Evolutionary conservation across 2,329 filamentous ascomycete species (phyloP).

Genomic region (Colletotrichum coccodes): DNA sequence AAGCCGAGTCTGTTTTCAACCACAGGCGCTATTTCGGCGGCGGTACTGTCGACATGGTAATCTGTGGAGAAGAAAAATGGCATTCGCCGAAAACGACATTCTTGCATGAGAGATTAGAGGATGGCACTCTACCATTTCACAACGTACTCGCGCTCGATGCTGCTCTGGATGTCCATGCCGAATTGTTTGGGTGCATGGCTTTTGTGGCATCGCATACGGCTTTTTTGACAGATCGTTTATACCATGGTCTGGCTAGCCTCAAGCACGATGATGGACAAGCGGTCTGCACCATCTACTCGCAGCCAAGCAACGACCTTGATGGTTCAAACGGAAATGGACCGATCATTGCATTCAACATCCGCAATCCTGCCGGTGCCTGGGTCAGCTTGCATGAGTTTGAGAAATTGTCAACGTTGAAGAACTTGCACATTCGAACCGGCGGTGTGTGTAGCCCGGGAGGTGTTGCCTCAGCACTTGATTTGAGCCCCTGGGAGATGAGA

Average conservation of each 20-base stretch:
- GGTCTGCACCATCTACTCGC: constrained; percentile 75
- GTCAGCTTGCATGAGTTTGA: constrained; percentile 87
- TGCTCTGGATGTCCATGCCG: constrained; percentile 75
- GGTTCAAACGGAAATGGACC: constrained; percentile 68
- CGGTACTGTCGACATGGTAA: constrained; percentile 91
- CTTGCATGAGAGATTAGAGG: constrained; percentile 86
- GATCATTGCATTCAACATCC: constrained; percentile 85
- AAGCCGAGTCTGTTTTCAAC: constrained; percentile 71
- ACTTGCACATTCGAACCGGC: constrained; percentile 87
- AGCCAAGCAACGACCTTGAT: constrained; percentile 2
- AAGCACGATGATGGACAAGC: constrained; percentile 74
- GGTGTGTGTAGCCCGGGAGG: constrained; percentile 94
- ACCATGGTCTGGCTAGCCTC: constrained; percentile 66
- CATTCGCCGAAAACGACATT: constrained; percentile 78
- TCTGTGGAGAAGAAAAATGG: constrained; percentile 82
- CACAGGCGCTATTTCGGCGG: constrained; percentile 88
- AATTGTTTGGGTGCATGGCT: constrained; percentile 77
- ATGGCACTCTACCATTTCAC: constrained; percentile 91
- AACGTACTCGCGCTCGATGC: constrained; percentile 84
- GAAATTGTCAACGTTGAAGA: constrained; percentile 81
- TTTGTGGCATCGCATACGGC: constrained; percentile 77
- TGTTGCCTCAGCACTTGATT: constrained; percentile 75
- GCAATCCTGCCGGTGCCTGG: constrained; percentile 76
- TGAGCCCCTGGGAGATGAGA: constrained; percentile 84
- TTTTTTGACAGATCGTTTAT: constrained; percentile 69